Conservation (phyloP, 768 basidiomycete species). For the Fistulinella prunicolor region DNA sequence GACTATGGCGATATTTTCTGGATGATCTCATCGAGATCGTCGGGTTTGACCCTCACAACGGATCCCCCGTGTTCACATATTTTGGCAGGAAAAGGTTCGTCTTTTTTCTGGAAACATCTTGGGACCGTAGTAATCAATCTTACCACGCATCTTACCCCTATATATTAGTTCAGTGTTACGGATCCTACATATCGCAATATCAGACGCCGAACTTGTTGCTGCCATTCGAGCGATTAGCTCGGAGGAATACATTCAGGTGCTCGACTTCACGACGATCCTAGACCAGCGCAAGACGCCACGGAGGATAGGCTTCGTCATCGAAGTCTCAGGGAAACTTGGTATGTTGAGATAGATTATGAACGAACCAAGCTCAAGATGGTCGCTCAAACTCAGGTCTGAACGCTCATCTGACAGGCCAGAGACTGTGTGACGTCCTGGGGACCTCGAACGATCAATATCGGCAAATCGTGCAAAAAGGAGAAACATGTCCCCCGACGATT, state of each 20-base stretch:
- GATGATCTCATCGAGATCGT: slow-evolving; percentile 14
- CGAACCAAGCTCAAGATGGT: no score
- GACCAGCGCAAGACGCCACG: slow-evolving; percentile 10
- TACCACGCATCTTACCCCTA: not conserved
- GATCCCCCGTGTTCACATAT: slow-evolving; percentile 11
- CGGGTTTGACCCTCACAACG: slow-evolving; percentile 11
- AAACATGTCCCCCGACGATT: slow-evolving; percentile 8
- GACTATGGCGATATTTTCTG: slow-evolving; percentile 16
- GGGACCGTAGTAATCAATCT: no score
- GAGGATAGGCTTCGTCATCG: slow-evolving; percentile 14
- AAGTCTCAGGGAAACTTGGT: slow-evolving; percentile 5
- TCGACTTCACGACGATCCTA: slow-evolving; percentile 8
- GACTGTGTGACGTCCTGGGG: slow-evolving; percentile 7
- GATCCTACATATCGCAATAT: not conserved
- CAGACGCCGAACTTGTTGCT: slow-evolving; percentile 5
- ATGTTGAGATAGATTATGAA: not conserved
- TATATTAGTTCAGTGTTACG: slow-evolving; percentile 4
- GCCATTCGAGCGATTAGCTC: slow-evolving; percentile 5
- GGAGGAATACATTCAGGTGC: slow-evolving; percentile 1
- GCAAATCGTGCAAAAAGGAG: not conserved
- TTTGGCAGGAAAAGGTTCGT: slow-evolving; percentile 7
- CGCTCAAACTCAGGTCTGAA: no score
- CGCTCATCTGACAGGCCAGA: not conserved
- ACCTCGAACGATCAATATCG: not conserved
- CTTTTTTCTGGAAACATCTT: no score